Percentiles rank a stretch among this genome's conserved stretches.
Evolutionary conservation across 2,329 filamentous ascomycete genomes (phyloP).

Genomic region (Graphium sp.): DNA sequence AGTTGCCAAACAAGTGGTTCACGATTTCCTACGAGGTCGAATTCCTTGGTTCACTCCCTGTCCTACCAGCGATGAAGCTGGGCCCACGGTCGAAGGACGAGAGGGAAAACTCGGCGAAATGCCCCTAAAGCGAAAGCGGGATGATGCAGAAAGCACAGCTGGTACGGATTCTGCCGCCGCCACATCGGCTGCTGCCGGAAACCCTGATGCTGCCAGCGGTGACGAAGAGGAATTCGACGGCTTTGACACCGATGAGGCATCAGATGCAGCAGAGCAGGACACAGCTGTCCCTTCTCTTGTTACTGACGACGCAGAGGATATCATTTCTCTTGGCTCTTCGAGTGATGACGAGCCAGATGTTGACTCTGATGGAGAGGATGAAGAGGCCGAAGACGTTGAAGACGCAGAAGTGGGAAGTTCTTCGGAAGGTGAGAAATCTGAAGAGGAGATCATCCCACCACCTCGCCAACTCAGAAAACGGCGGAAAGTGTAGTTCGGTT

Average conservation of each 20-base stretch:
- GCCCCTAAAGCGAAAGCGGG: slow-evolving; percentile 58
- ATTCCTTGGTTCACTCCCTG: slow-evolving; percentile 83
- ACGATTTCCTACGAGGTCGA: slow-evolving; percentile 89
- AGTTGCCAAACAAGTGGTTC: slow-evolving; percentile 91
- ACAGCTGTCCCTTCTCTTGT: too few relatives aligned
- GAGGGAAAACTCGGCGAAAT: slow-evolving; percentile 75
- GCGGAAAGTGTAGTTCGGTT: too few relatives aligned
- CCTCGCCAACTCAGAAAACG: too few relatives aligned
- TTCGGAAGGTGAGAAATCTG: slow-evolving; percentile 1
- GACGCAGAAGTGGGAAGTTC: not conserved
- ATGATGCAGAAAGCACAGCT: slow-evolving; percentile 31
- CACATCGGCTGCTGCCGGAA: slow-evolving; percentile 11
- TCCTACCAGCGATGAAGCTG: slow-evolving; percentile 44
- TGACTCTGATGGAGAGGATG: slow-evolving; percentile 11
- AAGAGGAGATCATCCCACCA: too few relatives aligned
- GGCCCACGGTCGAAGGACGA: slow-evolving; percentile 45
- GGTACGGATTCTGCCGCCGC: slow-evolving; percentile 20
- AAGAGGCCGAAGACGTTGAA: slow-evolving; percentile 9
- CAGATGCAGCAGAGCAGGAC: slow-evolving; percentile 16
- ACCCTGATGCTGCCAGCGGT: slow-evolving; percentile 14
- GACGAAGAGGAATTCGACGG: slow-evolving; percentile 29
- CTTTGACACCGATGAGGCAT: slow-evolving; percentile 23
- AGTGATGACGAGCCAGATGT: slow-evolving; percentile 11
- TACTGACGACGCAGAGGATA: slow-evolving; percentile 25
- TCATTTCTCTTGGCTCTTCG: slow-evolving; percentile 21